Percentiles rank a stretch among this genome's conserved stretches.
These are phyloP conservation scores for Botrytis fabae DNA, from an alignment of 2,329 filamentous ascomycete species.

Conservation along the genomic window DNA sequence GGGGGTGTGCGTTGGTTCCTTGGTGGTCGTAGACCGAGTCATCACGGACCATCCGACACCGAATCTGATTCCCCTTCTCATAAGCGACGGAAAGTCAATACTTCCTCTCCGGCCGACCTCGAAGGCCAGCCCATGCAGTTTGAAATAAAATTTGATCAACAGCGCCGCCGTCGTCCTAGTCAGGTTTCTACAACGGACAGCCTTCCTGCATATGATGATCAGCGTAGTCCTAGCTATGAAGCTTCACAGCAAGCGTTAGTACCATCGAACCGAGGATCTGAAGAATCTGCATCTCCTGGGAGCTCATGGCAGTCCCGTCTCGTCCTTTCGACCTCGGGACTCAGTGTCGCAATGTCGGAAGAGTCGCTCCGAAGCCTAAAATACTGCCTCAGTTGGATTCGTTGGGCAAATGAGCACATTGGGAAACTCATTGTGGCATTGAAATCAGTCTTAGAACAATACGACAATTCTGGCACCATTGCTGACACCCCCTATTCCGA, in stretches of 20 bases:
- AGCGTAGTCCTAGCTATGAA: conserved; percentile 72
- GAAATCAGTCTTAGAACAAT: conserved; percentile 76
- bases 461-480: conserved; percentile 54
- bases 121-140: conserved; percentile 30
- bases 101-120: conserved; percentile 40
- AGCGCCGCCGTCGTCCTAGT: conserved; percentile 36
- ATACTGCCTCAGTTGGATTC: conserved; percentile 78
- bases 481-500: conserved; percentile 24
- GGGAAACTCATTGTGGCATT: conserved; percentile 72
- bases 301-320: conserved; percentile 76
- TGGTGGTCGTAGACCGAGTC: conserved; percentile 48
- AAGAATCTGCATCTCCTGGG: conserved; percentile 35
- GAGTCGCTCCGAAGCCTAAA: conserved; percentile 81
- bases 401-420: conserved; percentile 80
- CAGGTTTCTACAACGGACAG: conserved; percentile 60
- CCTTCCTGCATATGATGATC: conserved; percentile 81
- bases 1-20: conserved; percentile 84
- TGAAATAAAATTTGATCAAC: conserved; percentile 40
- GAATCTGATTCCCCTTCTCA: conserved; percentile 51
- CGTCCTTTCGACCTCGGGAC: conserved; percentile 85
- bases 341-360: conserved; percentile 88
- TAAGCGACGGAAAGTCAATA: conserved; percentile 60
- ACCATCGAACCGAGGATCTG: conserved; percentile 37
- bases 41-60: conserved; percentile 45
- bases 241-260: conserved; percentile 50